A percentile compares a stretch with the other conserved stretches of the same genome.
Conservation (phyloP, 2,329 filamentous ascomycete genomes). For the Alternaria ethzedia region DNA sequence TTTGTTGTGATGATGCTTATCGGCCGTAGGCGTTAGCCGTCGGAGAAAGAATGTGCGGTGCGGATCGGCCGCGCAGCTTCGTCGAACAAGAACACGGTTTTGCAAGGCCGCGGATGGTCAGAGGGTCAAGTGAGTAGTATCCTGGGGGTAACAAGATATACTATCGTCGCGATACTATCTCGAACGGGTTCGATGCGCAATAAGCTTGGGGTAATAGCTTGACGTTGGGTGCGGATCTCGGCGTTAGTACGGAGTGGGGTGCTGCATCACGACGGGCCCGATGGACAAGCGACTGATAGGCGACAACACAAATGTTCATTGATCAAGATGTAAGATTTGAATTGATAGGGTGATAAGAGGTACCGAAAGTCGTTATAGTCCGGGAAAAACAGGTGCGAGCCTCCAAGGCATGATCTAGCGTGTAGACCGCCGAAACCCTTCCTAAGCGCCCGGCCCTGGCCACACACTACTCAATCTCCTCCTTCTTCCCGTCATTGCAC, state of each 20-base stretch:
- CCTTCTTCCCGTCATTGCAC: constrained; percentile 35
- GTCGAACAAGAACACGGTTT: not conserved
- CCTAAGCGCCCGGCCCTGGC: constrained; percentile 30
- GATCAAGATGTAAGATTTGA: not conserved
- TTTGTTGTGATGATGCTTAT: not conserved
- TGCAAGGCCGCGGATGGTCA: constrained; percentile 9
- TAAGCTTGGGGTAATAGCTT: constrained; percentile 18
- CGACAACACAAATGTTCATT: not conserved
- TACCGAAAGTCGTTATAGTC: not conserved
- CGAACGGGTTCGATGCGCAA: not conserved
- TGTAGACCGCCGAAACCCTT: not conserved
- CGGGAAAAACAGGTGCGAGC: not conserved
- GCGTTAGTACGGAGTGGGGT: constrained; percentile 2
- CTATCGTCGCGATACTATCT: not conserved
- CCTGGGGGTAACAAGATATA: constrained; percentile 11
- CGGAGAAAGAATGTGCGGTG: constrained; percentile 12
- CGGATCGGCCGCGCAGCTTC: constrained; percentile 8
- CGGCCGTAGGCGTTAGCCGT: not conserved
- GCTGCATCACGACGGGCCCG: not conserved
- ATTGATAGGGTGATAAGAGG: not conserved
- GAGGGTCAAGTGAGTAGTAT: not conserved
- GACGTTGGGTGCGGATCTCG: not conserved
- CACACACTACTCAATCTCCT: constrained; percentile 46
- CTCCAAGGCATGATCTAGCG: not conserved
- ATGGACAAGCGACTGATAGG: not conserved